phyloP scores from a whole-genome alignment of 2,329 filamentous ascomycete species.

The Calonectria ilicicola region DNA sequence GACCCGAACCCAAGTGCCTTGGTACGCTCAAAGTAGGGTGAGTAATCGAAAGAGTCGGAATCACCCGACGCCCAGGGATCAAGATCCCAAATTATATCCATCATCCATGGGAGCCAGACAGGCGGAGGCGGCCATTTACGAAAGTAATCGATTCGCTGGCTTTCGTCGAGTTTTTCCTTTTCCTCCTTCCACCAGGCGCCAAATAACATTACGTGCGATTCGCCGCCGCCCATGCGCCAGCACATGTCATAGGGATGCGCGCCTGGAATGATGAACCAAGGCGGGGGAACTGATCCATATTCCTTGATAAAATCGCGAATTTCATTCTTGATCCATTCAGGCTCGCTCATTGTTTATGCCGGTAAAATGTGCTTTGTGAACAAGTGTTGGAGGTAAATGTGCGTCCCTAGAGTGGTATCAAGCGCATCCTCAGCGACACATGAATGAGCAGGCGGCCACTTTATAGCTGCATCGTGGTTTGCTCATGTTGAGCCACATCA shows the following conservation, averaged over 20 bases:
- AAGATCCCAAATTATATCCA: not conserved
- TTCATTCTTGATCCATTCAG: not conserved
- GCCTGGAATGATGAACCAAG: not conserved
- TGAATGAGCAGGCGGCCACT: not conserved
- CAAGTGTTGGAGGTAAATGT: too few relatives aligned
- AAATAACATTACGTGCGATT: not conserved
- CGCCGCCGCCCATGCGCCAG: not conserved
- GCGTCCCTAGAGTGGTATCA: too few relatives aligned
- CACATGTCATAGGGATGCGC: not conserved
- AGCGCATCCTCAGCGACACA: not conserved
- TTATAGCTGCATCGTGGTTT: not conserved
- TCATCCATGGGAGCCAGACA: not conserved
- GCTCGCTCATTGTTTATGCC: not conserved
- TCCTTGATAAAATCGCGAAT: not conserved
- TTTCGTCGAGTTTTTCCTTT: not conserved
- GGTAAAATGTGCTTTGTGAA: not conserved
- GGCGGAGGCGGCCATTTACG: not conserved
- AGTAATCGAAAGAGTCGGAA: not conserved
- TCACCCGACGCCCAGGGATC: not conserved
- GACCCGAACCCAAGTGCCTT: not conserved
- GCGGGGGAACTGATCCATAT: not conserved
- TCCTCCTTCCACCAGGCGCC: not conserved
- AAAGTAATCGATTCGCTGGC: not conserved
- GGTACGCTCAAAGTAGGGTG: not conserved
- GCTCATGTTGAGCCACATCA: too few relatives aligned